Percentiles rank a stretch among this genome's conserved stretches.
phyloP scores from a whole-genome alignment of 2,329 filamentous ascomycete species.

The Fusarium sp. region DNA sequence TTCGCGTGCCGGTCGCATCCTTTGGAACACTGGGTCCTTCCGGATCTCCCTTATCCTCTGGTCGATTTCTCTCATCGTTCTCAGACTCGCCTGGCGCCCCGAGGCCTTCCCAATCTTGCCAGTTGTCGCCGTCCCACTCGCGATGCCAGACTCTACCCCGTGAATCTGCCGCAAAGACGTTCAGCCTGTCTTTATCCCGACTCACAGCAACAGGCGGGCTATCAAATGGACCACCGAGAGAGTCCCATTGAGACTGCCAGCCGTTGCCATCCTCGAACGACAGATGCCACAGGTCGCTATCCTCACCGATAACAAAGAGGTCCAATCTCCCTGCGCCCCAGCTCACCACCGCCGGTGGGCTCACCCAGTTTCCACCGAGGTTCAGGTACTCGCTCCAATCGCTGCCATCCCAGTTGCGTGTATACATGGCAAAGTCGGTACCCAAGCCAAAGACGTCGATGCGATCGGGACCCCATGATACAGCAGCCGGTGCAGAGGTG shows the following conservation, averaged over 20 bases:
- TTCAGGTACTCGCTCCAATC: constrained; percentile 36
- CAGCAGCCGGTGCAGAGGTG: constrained; percentile 31
- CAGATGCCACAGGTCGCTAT: constrained; percentile 44
- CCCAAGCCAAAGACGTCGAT: constrained; percentile 41
- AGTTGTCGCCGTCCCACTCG: not conserved
- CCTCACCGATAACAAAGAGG: constrained; percentile 46
- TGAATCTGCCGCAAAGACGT: not conserved
- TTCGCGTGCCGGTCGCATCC: not conserved
- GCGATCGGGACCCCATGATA: constrained; percentile 40
- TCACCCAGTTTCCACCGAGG: constrained; percentile 41
- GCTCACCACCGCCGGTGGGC: constrained; percentile 42
- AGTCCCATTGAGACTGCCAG: constrained; percentile 31
- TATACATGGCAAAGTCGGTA: constrained; percentile 37
- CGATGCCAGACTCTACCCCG: not conserved
- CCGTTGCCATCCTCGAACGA: constrained; percentile 37
- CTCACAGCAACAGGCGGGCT: not conserved
- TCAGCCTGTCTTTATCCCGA: not conserved
- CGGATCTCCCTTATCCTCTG: not conserved
- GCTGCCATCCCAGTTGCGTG: constrained; percentile 35
- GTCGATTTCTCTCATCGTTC: not conserved
- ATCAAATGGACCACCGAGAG: not conserved
- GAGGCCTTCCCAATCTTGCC: not conserved
- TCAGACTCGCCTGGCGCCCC: not conserved
- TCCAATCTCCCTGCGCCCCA: constrained; percentile 44
- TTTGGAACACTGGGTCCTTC: not conserved